Base-by-base conservation (phyloP, 768 basidiomycete species). In the Leccinellum rugosiceps region DNA sequence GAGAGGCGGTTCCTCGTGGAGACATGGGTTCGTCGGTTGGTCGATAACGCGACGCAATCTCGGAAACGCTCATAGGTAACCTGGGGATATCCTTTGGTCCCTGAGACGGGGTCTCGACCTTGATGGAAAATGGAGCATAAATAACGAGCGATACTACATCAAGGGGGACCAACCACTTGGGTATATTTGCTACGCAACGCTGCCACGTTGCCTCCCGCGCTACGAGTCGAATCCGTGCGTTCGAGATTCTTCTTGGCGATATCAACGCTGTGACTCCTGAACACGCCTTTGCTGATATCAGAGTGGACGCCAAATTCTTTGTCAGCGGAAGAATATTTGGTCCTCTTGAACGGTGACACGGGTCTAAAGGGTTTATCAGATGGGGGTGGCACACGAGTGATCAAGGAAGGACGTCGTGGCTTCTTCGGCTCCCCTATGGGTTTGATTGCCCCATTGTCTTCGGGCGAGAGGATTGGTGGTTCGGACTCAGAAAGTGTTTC, bases 161-260 rank as follows among this genome's bases (percentile, higher is more conserved):
- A 35, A 35, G 43, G 35, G 38, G 7, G 17, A 75, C 85, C 46
- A 63, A 90, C 88, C 55, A 70, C 75, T 41, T 73, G 78, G 21
- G 82, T 77, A 61, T 87, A 90, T 50, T 81, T 81, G 65, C 80
- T 81, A 44, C 85, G 79, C 78, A 92, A 83, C 2, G 83, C 82
- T 43, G 88, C 85, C 46, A 91, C 88, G 23, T 86, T 72, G 63
- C 81, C 84, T 13, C 80, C 80, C 50, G 66, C 79, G 59, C 82
- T 85, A 41, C 70, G 77, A 6, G 77, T 78, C 3, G 83, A 82
- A 46, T 85, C 83, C 21, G 70, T 76, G 58, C 81, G 77, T 52
- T 86, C 82, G 3, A 83, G 62, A 15, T 64, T 34, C 53, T 71
- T 66, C 41, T 72, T 77, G 4, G 66, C 62, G 26, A 56, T 62